Percentiles rank a stretch among this genome's conserved stretches.
Conservation (phyloP, 495 filamentous ascomycete genomes). For the Penicillium psychrofluorescens region DNA sequence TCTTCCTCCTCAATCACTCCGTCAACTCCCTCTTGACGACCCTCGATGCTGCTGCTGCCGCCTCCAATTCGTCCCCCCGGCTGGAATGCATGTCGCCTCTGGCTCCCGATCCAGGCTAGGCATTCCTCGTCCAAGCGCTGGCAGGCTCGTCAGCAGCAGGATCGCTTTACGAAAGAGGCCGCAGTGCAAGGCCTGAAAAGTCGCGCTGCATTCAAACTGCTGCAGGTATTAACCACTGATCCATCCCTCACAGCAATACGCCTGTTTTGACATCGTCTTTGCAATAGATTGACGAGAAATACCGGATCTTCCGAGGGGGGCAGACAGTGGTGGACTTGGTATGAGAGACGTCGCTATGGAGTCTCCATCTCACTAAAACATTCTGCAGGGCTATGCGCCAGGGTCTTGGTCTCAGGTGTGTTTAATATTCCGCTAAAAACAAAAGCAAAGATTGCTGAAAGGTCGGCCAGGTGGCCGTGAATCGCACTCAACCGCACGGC, state of each 20-base stretch:
- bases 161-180: conserved; percentile 63
- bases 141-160: conserved; percentile 67
- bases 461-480: conserved; percentile 62
- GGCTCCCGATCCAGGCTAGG: conserved; percentile 10
- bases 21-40: neutral
- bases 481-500: conserved; percentile 65
- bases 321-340: conserved; percentile 88
- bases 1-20: neutral
- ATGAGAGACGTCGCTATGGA: conserved; percentile 7
- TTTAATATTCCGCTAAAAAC: neutral
- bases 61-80: neutral
- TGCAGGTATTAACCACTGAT: conserved; percentile 49
- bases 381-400: conserved; percentile 75
- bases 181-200: conserved; percentile 72
- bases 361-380: conserved; percentile 7
- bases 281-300: conserved; percentile 66
- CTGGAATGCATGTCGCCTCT: neutral
- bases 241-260: neutral
- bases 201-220: conserved; percentile 85
- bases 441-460: too few species aligned
- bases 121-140: conserved; percentile 70
- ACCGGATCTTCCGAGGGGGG: conserved; percentile 66
- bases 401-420: conserved; percentile 87
- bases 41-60: conserved; percentile 2
- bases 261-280: neutral